Evolutionary conservation across 208 protist genomes (phyloP), one percentile per base, ranked within the genome.

Genomic region (Trypanosomatidae sp.): DNA sequence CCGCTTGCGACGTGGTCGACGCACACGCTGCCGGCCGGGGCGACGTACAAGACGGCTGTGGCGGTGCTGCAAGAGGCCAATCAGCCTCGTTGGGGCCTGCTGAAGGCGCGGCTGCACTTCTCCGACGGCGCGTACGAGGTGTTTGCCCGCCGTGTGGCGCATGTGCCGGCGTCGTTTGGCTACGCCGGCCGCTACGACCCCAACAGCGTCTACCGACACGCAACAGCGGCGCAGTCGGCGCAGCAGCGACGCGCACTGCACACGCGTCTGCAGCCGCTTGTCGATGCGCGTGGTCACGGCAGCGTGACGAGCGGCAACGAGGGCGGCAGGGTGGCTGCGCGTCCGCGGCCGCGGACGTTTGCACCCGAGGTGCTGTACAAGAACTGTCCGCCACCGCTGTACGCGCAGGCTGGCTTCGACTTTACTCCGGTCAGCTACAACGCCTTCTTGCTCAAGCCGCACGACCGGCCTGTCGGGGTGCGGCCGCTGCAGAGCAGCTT

Each of bases 401-500:
- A 78, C 25, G 71, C 68, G 21, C 72, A 88, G 64, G 67, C 73
- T 10, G 82, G 82, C 48, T 92, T 83, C 56, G 78, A 85, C 60
- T 92, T 92, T 51, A 86, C 77, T 2, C 82, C 82, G 0, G 56
- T 88, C 43, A 84, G 77, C 60, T 73, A 88, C 60, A 82, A 61
- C 41, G 42, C 66, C 6, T 92, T 72, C 45, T 45, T 86, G 53
- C 43, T 86, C 27, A 58, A 58, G 23, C 61, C 82, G 35, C 47
- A 70, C 38, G 78, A 87, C 38, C 67, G 59, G 13, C 65, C 64
- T 16, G 21, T 50, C 15, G 82, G 82, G 13, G 71, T 78, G 37
- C 77, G 82, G 41, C 62, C 69, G 33, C 58, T 83, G 39, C 63
- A 74, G 55, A 85, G 82, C 57, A 69, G 78, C 51, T 84, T 84